Conservation (phyloP, 2,329 filamentous ascomycete species). For the Diaporthe capsici region DNA sequence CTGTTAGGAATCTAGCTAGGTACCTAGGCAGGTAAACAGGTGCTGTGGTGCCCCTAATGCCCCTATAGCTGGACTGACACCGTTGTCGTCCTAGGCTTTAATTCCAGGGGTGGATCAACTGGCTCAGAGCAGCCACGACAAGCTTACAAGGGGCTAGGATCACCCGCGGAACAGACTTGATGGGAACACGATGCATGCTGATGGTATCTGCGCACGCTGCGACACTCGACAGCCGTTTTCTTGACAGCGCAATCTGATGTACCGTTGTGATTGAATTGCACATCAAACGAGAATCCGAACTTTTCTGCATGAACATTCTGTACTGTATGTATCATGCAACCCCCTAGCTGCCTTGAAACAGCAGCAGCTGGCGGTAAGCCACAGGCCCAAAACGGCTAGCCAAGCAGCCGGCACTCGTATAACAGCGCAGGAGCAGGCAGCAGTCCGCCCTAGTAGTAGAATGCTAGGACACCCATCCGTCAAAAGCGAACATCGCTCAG, state of each 20-base stretch:
- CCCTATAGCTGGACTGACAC: too few relatives aligned
- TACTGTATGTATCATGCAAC: not conserved
- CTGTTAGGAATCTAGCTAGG: not conserved
- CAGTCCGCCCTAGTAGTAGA: not conserved
- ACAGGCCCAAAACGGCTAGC: not conserved
- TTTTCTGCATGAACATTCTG: not conserved
- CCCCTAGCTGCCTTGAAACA: not conserved
- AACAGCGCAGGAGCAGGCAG: constrained; percentile 4
- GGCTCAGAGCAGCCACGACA: not conserved
- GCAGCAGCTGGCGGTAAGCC: not conserved
- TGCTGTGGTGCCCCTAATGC: not conserved
- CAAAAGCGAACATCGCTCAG: not conserved
- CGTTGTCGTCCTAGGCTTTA: too few relatives aligned
- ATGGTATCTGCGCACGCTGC: not conserved
- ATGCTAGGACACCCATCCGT: not conserved
- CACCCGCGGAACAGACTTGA: not conserved
- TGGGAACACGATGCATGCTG: not conserved
- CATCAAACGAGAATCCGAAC: not conserved
- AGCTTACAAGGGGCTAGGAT: not conserved
- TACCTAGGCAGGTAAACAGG: not conserved
- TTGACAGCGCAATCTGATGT: not conserved
- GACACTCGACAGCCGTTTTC: not conserved
- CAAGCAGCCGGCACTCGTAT: not conserved
- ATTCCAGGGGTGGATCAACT: not conserved
- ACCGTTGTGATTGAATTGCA: not conserved